These are phyloP conservation scores for Kluyveromyces lactis DNA, from an alignment of 805 yeast species.

Conservation along the genomic window DNA sequence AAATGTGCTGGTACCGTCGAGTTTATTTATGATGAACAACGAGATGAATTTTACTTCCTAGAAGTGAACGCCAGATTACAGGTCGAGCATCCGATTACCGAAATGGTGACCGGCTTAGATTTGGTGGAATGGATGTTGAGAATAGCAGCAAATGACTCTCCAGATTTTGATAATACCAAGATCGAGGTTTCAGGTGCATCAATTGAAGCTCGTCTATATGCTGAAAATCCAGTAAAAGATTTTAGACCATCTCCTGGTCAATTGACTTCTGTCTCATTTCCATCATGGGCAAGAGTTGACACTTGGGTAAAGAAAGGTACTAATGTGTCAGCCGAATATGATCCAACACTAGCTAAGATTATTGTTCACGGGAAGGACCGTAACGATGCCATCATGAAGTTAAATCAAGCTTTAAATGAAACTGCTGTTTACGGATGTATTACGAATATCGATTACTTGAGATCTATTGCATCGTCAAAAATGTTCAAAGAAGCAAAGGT, in stretches of 20 bases:
- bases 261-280: slow-evolving; percentile 76
- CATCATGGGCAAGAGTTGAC: slow-evolving; percentile 87
- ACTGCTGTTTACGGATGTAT: slow-evolving; percentile 84
- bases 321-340: slow-evolving; percentile 82
- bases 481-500: slow-evolving; percentile 82
- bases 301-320: slow-evolving; percentile 93
- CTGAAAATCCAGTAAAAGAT: slow-evolving; percentile 93
- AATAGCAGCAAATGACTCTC: slow-evolving; percentile 85
- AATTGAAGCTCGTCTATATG: slow-evolving; percentile 94
- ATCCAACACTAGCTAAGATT: slow-evolving; percentile 92
- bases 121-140: slow-evolving; percentile 94
- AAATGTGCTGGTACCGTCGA: slow-evolving; percentile 98
- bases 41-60: slow-evolving; percentile 87
- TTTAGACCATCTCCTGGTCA: slow-evolving; percentile 97
- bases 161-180: slow-evolving; percentile 52
- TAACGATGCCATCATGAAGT: slow-evolving; percentile 68
- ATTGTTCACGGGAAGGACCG: slow-evolving; percentile 91
- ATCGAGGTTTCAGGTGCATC: slow-evolving; percentile 74
- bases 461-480: slow-evolving; percentile 72
- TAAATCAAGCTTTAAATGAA: slow-evolving; percentile 75
- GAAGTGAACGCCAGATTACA: slow-evolving; percentile 96
- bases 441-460: slow-evolving; percentile 82
- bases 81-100: slow-evolving; percentile 97
- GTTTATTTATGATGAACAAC: slow-evolving; percentile 76
- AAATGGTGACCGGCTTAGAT: slow-evolving; percentile 88